phyloP scores from a whole-genome alignment of 2,329 filamentous ascomycete genomes.

The Graphiopsis chlorocephala region DNA sequence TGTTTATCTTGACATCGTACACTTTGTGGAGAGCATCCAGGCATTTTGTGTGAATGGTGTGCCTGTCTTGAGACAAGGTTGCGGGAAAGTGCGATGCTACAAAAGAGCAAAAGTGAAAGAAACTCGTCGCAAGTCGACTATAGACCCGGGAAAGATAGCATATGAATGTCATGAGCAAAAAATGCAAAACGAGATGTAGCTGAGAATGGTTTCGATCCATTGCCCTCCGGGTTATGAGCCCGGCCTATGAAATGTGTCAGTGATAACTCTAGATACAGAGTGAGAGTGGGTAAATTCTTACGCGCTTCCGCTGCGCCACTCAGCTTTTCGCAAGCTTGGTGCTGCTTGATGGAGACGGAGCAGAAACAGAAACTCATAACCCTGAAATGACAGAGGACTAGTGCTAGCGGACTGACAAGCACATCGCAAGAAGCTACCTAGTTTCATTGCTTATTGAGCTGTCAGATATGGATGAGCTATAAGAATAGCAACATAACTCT shows the following conservation, averaged over 20 bases:
- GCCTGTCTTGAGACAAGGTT: too few species aligned
- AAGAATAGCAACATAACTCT: not conserved
- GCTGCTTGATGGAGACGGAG: not conserved
- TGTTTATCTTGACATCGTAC: too few species aligned
- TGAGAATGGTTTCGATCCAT: conserved; percentile 32
- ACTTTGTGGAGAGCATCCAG: too few species aligned
- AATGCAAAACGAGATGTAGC: conserved; percentile 21
- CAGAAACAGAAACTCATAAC: not conserved
- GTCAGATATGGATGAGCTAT: not conserved
- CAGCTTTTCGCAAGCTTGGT: conserved; percentile 14
- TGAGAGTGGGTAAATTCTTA: not conserved
- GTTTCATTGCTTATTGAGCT: not conserved
- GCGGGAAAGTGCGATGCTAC: too few species aligned
- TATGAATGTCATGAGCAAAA: too few species aligned
- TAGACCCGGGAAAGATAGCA: not conserved
- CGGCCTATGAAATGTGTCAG: conserved; percentile 16
- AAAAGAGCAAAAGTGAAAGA: not conserved
- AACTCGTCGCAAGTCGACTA: not conserved
- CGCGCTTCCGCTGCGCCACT: conserved; percentile 28
- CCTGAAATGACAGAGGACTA: not conserved
- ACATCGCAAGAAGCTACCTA: not conserved
- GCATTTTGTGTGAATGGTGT: too few species aligned
- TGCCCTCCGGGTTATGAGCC: conserved; percentile 34
- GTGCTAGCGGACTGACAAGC: too few species aligned
- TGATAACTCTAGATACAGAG: not conserved